Evolutionary conservation across 2,329 filamentous ascomycete species (phyloP).

Genomic region (Tetracladium maxilliforme): DNA sequence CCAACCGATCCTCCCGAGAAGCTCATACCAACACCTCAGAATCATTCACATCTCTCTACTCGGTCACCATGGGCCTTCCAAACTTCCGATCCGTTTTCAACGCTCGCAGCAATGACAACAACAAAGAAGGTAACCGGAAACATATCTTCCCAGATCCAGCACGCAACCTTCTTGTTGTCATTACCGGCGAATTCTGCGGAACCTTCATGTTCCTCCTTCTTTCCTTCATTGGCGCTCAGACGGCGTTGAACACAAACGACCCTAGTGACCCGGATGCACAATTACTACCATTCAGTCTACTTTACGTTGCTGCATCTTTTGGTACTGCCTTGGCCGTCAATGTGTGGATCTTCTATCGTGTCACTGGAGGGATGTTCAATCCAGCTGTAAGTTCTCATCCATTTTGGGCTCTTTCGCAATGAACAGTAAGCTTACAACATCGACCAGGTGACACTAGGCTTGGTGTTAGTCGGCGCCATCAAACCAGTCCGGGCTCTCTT

Average conservation of each 20-base stretch:
- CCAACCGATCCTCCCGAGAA: no score
- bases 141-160: no score
- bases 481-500: conserved; percentile 32
- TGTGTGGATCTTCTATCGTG: conserved; percentile 36
- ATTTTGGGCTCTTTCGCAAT: not conserved
- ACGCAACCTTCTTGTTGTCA: conserved; percentile 29
- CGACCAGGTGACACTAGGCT: conserved; percentile 35
- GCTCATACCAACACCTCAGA: no score
- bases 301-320: conserved; percentile 13
- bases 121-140: no score
- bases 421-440: conserved; percentile 1
- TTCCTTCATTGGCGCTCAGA: conserved; percentile 9
- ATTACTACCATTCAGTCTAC: conserved; percentile 16
- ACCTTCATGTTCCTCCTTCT: conserved; percentile 23
- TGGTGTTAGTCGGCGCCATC: conserved; percentile 42
- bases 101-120: no score
- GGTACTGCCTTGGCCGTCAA: conserved; percentile 26
- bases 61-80: no score
- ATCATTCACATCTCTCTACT: no score
- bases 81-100: no score
- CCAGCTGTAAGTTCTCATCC: conserved; percentile 20
- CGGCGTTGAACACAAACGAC: conserved; percentile 10
- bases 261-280: conserved; percentile 13
- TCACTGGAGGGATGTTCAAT: conserved; percentile 34
- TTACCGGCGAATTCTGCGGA: conserved; percentile 33